Evolutionary conservation across 768 basidiomycete genomes (phyloP).

Genomic region (Leccinum olivaceopallidum): DNA sequence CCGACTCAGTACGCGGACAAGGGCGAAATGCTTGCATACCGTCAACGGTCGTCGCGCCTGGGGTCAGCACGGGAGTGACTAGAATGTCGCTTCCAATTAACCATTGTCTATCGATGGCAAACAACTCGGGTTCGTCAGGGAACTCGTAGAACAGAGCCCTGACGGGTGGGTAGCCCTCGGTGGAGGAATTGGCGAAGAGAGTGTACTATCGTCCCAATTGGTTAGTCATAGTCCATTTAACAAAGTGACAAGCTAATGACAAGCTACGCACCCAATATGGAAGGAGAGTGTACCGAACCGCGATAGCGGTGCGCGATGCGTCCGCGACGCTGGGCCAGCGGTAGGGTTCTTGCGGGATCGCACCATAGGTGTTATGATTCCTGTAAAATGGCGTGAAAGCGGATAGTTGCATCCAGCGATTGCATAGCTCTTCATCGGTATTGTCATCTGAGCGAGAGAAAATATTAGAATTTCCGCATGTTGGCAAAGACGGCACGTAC

Average conservation of each 20-base stretch:
- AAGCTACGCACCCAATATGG: slow-evolving; percentile 67
- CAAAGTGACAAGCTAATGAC: neutral
- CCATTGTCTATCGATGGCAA: slow-evolving; percentile 65
- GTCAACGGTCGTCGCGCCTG: slow-evolving; percentile 64
- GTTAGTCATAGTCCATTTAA: slow-evolving; percentile 27
- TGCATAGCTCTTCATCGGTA: slow-evolving; percentile 76
- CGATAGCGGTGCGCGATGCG: slow-evolving; percentile 69
- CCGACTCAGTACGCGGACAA: neutral
- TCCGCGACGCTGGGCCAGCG: slow-evolving; percentile 76
- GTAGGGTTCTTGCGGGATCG: slow-evolving; percentile 73
- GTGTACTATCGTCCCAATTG: slow-evolving; percentile 49
- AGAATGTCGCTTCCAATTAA: slow-evolving; percentile 68
- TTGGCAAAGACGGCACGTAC: slow-evolving; percentile 11
- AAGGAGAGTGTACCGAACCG: slow-evolving; percentile 62
- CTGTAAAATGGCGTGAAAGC: slow-evolving; percentile 80
- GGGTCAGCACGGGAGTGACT: slow-evolving; percentile 71
- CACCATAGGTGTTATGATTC: slow-evolving; percentile 69
- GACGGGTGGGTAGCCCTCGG: slow-evolving; percentile 63
- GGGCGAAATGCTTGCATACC: slow-evolving; percentile 42
- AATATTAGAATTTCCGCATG: neutral
- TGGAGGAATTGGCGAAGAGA: slow-evolving; percentile 65
- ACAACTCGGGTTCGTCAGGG: slow-evolving; percentile 65
- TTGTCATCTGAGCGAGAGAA: slow-evolving; percentile 41
- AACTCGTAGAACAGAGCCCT: slow-evolving; percentile 78
- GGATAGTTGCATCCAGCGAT: slow-evolving; percentile 81